Percentiles rank a stretch among this genome's conserved stretches.
phyloP scores from a whole-genome alignment of 352 stramenopile genomes.

The Globisporangium acanthophoron region DNA sequence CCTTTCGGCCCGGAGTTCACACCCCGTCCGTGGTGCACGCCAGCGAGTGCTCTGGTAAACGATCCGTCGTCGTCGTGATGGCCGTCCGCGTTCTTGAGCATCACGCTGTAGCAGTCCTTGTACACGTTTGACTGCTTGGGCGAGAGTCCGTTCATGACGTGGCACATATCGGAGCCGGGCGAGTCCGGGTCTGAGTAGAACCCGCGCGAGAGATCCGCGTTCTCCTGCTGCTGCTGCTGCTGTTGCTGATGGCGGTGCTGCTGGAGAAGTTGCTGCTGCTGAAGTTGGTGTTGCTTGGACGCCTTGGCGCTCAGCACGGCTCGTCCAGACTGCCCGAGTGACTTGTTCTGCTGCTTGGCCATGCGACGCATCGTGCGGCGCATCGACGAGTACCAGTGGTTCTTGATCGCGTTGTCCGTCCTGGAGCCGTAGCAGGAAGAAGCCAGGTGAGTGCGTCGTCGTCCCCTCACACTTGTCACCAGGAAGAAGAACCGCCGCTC shows the following conservation, averaged over 20 bases:
- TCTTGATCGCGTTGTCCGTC: slow-evolving; percentile 88
- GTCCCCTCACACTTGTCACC: not conserved
- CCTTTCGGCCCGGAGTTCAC: not conserved
- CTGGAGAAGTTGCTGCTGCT: slow-evolving; percentile 7
- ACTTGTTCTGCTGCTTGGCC: slow-evolving; percentile 84
- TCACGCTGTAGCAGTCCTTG: slow-evolving; percentile 70
- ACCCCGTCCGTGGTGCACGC: slow-evolving; percentile 1
- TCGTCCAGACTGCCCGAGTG: slow-evolving; percentile 27
- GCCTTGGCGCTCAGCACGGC: slow-evolving; percentile 23
- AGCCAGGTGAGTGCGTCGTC: not conserved
- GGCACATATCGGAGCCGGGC: slow-evolving; percentile 13
- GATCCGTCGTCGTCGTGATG: slow-evolving; percentile 5
- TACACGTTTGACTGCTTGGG: slow-evolving; percentile 61
- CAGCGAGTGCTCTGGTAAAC: slow-evolving; percentile 1
- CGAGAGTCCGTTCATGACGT: slow-evolving; percentile 39
- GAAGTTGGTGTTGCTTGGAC: slow-evolving; percentile 16
- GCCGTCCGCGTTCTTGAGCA: slow-evolving; percentile 55
- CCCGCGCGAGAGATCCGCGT: slow-evolving; percentile 1
- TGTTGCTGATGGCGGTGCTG: slow-evolving; percentile 4
- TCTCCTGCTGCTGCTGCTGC: slow-evolving; percentile 5
- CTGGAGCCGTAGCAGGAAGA: slow-evolving; percentile 14
- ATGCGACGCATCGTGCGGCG: slow-evolving; percentile 86
- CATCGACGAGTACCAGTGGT: slow-evolving; percentile 91
- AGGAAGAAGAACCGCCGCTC: not conserved
- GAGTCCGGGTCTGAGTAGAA: slow-evolving; percentile 8